Evolutionary conservation across 1,284 basidiomycete genomes (phyloP).

Genomic region (Pseudozyma hubeiensis): DNA sequence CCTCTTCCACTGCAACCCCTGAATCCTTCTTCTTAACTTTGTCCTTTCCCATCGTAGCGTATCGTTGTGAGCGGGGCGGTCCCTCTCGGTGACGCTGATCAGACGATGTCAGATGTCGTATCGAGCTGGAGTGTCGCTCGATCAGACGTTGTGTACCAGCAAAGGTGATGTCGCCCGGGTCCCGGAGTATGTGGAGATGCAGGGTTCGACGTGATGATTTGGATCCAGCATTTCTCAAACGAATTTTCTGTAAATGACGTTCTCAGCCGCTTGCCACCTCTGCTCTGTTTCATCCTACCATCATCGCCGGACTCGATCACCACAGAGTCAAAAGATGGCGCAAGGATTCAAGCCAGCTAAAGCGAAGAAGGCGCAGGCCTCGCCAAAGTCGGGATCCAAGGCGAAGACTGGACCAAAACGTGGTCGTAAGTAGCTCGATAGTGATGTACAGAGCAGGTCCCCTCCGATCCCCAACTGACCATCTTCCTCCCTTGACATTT

Average conservation of each 20-base stretch:
- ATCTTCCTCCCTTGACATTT: neutral
- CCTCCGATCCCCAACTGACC: neutral
- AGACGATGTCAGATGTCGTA: neutral
- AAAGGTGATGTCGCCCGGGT: slow-evolving; percentile 8
- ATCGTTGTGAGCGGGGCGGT: neutral
- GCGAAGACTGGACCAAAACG: slow-evolving; percentile 51
- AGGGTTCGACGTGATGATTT: slow-evolving; percentile 21
- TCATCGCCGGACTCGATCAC: neutral
- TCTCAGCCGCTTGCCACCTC: slow-evolving; percentile 1
- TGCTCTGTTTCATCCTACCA: neutral
- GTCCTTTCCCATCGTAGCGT: slow-evolving; percentile 29
- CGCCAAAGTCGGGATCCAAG: slow-evolving; percentile 33
- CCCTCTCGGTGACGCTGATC: neutral
- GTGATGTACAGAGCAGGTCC: neutral
- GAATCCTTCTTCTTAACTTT: slow-evolving; percentile 14
- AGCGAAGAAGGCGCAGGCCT: slow-evolving; percentile 31
- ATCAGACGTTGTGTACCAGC: too few species aligned
- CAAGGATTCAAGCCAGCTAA: slow-evolving; percentile 59
- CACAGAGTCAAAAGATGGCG: slow-evolving; percentile 31
- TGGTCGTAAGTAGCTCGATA: slow-evolving; percentile 43
- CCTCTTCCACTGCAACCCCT: slow-evolving; percentile 8
- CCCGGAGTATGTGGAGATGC: slow-evolving; percentile 34
- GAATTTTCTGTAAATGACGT: too few species aligned
- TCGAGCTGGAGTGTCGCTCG: neutral
- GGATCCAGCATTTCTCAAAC: slow-evolving; percentile 2